Evolutionary conservation across 495 filamentous ascomycete genomes (phyloP), one percentile per base, ranked within the genome.

Genomic region (Talaromyces trachyspermus): DNA sequence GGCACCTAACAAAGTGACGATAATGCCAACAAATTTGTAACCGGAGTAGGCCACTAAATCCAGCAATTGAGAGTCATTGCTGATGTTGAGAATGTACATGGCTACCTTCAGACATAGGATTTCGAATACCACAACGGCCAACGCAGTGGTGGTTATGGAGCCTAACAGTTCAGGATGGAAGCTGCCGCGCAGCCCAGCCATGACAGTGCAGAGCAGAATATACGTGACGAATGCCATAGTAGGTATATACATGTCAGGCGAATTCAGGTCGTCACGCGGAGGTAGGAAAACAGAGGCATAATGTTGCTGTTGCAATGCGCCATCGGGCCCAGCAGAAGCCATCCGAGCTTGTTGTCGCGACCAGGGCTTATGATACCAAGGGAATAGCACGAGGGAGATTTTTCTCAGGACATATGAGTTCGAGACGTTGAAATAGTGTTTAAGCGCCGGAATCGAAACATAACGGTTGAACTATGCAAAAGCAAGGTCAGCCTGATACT

Each of bases 161-260:
- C 91, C 94, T 22, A 99, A 75, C 40, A 97, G 74, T 58, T 97
- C 90, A 0, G 92, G 92, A 50, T 95, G 85, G 68, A 99, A 99
- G 50, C 84, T 75, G 3, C 94, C 94, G n/a, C 85, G 79, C 41
- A 99, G 76, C 11, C 92, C 94, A 22, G 92, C 90, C 48, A 97
- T 71, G 24, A 97, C 73, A 2, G 89, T 87, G 18, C 84, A 88
- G 11, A 99, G 74, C 17, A 97, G 85, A 54, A 97, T 92, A 68
- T 99, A 99, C 17, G 94, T 99, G 37, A 97, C 88, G 43, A 99
- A 71, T 4, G 92, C 90, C 75, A 74, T 74, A 37, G 74, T 69
- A 23, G 92, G 92, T 54, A 99, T 97, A 74, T 99, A 99, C 88
- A 97, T 95, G 69, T 99, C 92, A 4, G 94, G 92, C 39, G 88